These are phyloP conservation scores for Pulveroboletus sp. DNA, from an alignment of 768 basidiomycete genomes.

Conservation along the genomic window DNA sequence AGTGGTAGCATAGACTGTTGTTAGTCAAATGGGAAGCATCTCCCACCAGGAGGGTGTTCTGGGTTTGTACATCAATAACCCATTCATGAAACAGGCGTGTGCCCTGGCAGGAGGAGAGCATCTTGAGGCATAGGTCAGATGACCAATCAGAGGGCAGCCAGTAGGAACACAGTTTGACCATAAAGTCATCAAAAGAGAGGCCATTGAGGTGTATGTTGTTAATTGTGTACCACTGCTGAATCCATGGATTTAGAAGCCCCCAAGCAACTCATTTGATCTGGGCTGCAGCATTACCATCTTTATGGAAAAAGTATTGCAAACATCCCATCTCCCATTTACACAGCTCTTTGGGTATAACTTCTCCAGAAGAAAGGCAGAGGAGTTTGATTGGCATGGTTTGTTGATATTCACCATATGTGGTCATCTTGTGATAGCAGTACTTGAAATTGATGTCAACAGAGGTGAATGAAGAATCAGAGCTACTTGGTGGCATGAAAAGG, in stretches of 20 bases:
- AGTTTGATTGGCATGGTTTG: too few species aligned
- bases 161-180: not conserved
- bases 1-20: conserved; percentile 4
- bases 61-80: conserved; percentile 2
- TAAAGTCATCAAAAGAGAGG: not conserved
- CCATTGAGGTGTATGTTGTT: not conserved
- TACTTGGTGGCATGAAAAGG: too few species aligned
- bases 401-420: too few species aligned
- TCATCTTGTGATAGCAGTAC: too few species aligned
- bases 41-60: conserved; percentile 14
- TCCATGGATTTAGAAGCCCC: not conserved
- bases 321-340: not conserved
- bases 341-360: not conserved
- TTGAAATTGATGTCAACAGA: too few species aligned
- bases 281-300: not conserved
- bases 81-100: conserved; percentile 10
- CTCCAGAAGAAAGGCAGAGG: too few species aligned
- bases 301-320: not conserved
- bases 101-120: conserved; percentile 6
- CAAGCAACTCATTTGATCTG: not conserved
- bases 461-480: too few species aligned
- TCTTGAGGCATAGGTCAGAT: not conserved
- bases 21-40: conserved; percentile 10
- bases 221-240: conserved; percentile 7
- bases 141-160: conserved; percentile 14